phyloP scores from a whole-genome alignment of 305 asterid genomes.

The Fraxinus platypoda region DNA sequence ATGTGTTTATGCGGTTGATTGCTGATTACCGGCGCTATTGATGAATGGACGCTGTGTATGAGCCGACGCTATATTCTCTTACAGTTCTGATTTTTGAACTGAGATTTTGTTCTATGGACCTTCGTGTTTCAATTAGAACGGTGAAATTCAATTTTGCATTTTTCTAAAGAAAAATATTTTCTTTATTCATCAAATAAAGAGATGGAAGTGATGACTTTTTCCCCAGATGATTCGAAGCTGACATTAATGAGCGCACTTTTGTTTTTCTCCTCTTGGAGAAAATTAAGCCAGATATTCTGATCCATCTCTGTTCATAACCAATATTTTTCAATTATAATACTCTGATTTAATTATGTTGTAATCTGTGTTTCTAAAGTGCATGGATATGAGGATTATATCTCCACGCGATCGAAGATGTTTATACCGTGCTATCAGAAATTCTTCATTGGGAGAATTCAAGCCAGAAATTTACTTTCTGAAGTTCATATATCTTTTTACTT shows the following conservation, averaged over 20 bases:
- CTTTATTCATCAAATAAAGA: neutral
- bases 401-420: slow-evolving; percentile 56
- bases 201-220: slow-evolving; percentile 70
- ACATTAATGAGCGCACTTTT: slow-evolving; percentile 64
- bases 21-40: slow-evolving; percentile 43
- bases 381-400: slow-evolving; percentile 51
- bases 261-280: slow-evolving; percentile 35
- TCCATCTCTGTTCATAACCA: slow-evolving; percentile 35
- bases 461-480: neutral
- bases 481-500: neutral
- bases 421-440: slow-evolving; percentile 32
- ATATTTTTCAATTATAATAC: neutral
- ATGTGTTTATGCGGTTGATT: slow-evolving; percentile 35
- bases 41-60: slow-evolving; percentile 39
- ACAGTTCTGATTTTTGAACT: slow-evolving; percentile 19
- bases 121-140: slow-evolving; percentile 22
- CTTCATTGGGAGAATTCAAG: neutral
- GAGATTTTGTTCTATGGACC: slow-evolving; percentile 8
- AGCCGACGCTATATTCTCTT: slow-evolving; percentile 31
- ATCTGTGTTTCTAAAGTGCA: no score
- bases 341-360: neutral
- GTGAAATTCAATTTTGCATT: slow-evolving; percentile 11
- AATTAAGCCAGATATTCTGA: slow-evolving; percentile 68
- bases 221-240: slow-evolving; percentile 87
- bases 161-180: neutral